Evolutionary conservation across 2,329 filamentous ascomycete genomes (phyloP), one percentile per base, ranked within the genome.

Genomic region (Aspergillus hortae): DNA sequence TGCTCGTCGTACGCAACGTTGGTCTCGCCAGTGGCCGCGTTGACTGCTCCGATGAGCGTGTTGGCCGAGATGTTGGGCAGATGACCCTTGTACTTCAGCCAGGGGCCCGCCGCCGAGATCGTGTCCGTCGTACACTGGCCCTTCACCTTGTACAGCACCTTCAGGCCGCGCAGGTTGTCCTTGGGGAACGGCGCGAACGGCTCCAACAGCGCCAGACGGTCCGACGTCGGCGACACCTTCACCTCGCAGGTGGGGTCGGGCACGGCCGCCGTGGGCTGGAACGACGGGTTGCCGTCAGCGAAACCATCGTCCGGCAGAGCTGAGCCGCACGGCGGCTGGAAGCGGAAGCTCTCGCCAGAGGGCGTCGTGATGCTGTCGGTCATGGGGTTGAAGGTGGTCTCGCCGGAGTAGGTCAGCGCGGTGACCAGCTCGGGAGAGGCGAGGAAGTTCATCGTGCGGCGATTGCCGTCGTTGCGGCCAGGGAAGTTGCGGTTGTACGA

Each of bases 401-500:
- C 85, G 49, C 94, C 94, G 40, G 92, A 87, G 74, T 95, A 99
- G 11, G 90, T 84, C 86, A 99, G 92, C 46, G 94, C 94, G 4
- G 94, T 97, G 56, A 99, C 94, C 52, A 99, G 84, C 74, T 99
- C 94, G 6, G 94, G 94, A 0, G 92, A 96, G 9, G 94, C 92
- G 48, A 99, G 83, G 77, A 99, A 99, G 80, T 97, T 99, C 92
- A 97, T 96, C 7, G 94, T 99, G 40, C 88, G 86, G 19, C 89
- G 86, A 77, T 99, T 99, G 56, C 94, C 94, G 67, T 99, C 94
- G 71, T 99, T 99, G 59, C 94, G 89, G 55, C 90, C 92, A 46
- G 89, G 89, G 80, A 99, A 99, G 77, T 99, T 99, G 55, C 94
- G 89, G 81, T 99, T 99, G 79, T 96, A 99, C 1, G 92, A 96